Percentiles rank a stretch among this genome's conserved stretches.
Evolutionary conservation across 225 moss, liverwort and hornwort species (phyloP).

Genomic region (Rhytidiadelphus loreus): DNA sequence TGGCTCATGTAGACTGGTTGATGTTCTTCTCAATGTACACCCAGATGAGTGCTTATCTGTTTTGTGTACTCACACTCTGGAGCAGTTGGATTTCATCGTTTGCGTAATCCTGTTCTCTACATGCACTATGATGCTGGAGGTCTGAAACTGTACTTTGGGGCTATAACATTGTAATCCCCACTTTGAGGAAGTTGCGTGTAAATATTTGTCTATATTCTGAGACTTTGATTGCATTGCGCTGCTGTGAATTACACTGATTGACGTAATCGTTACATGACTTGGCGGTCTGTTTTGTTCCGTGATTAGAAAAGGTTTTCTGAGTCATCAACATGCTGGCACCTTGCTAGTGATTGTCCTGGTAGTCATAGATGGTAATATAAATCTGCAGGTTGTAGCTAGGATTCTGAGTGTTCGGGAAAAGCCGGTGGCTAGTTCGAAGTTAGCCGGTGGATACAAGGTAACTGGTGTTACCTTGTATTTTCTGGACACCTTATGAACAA

Average conservation of each 20-base stretch:
- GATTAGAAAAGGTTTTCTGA: not conserved
- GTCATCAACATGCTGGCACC: not conserved
- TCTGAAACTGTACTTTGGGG: conserved; percentile 12
- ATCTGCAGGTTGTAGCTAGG: not conserved
- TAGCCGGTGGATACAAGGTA: not conserved
- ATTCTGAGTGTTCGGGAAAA: not conserved
- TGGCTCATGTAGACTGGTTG: conserved; percentile 8
- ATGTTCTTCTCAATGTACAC: conserved; percentile 6
- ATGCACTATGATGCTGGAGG: conserved; percentile 12
- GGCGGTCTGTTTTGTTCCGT: not conserved
- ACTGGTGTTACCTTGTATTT: not conserved
- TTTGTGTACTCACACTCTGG: not conserved
- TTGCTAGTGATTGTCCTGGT: not conserved
- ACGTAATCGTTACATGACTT: not conserved
- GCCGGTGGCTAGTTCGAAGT: not conserved
- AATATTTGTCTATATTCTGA: conserved; percentile 6
- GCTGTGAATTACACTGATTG: not conserved
- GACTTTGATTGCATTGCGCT: not conserved
- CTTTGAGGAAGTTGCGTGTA: conserved; percentile 26
- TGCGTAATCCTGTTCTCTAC: conserved; percentile 3
- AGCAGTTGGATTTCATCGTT: conserved; percentile 14
- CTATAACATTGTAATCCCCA: conserved; percentile 14
- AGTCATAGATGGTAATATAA: not conserved
- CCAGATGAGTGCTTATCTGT: conserved; percentile 2
- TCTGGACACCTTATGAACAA: not conserved